These are phyloP conservation scores for Russula vinacea DNA, from an alignment of 768 basidiomycete species.

Conservation along the genomic window DNA sequence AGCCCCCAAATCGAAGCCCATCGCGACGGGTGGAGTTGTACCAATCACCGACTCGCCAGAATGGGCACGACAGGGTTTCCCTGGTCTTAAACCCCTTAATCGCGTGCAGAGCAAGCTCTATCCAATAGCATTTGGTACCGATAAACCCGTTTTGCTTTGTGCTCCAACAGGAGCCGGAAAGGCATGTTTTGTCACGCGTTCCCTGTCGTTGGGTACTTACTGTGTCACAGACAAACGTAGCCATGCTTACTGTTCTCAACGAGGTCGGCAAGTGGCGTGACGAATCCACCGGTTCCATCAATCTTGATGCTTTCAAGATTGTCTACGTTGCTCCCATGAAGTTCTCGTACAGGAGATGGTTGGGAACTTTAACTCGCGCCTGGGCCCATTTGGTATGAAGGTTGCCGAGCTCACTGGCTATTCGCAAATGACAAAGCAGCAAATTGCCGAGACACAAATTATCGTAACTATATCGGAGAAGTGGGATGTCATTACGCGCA, in stretches of 20 bases:
- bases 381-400: constrained; percentile 67
- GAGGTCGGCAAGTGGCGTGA: constrained; percentile 88
- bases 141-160: constrained; percentile 88
- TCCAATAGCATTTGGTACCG: constrained; percentile 91
- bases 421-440: constrained; percentile 95
- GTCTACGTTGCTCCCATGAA: constrained; percentile 98
- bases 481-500: constrained; percentile 99
- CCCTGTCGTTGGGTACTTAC: constrained; percentile 28
- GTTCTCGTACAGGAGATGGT: constrained; percentile 99
- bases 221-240: constrained; percentile 82
- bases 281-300: constrained; percentile 72
- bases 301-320: constrained; percentile 90
- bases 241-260: constrained; percentile 90
- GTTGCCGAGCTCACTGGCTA: constrained; percentile 97
- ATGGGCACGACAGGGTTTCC: constrained; percentile 89
- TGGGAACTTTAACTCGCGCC: constrained; percentile 82
- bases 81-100: constrained; percentile 75
- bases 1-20: constrained; percentile 69
- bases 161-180: constrained; percentile 99
- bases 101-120: constrained; percentile 90
- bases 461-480: constrained; percentile 99
- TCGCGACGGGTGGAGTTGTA: constrained; percentile 63
- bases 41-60: constrained; percentile 68
- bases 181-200: constrained; percentile 46
- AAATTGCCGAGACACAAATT: constrained; percentile 94